Evolutionary conservation across 768 basidiomycete genomes (phyloP).

Genomic region (Chiua virens): DNA sequence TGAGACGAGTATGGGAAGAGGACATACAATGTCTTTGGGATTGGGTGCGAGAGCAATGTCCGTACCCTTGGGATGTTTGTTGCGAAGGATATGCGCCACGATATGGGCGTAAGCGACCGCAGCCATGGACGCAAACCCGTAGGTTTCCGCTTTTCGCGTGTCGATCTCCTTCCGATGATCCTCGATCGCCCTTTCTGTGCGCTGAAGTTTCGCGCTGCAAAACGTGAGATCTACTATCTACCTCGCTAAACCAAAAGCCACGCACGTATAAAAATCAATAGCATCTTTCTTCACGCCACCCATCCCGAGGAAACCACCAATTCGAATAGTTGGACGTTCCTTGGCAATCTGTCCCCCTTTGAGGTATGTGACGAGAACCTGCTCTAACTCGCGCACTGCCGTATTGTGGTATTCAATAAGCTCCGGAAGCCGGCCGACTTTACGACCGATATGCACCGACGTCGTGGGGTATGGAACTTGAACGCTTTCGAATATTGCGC

Average conservation of each 20-base stretch:
- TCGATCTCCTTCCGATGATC: constrained; percentile 72
- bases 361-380: constrained; percentile 85
- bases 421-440: constrained; percentile 85
- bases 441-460: constrained; percentile 84
- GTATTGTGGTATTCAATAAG: constrained; percentile 90
- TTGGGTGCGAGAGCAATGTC: constrained; percentile 77
- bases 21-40: constrained; percentile 80
- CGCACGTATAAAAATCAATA: constrained; percentile 91
- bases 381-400: constrained; percentile 92
- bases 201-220: constrained; percentile 44
- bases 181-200: constrained; percentile 74
- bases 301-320: constrained; percentile 79
- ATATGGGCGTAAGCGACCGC: constrained; percentile 86
- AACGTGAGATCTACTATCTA: constrained; percentile 4
- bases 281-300: constrained; percentile 88
- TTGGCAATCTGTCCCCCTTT: constrained; percentile 78
- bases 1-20: not conserved
- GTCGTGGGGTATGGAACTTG: constrained; percentile 89
- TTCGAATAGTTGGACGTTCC: constrained; percentile 76
- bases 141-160: constrained; percentile 78
- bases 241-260: constrained; percentile 11
- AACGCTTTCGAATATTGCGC: constrained; percentile 67
- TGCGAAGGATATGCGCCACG: constrained; percentile 67
- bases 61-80: constrained; percentile 74
- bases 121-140: constrained; percentile 91